Base-by-base conservation (phyloP, 139 green algal species). In the Trebouxia sp. region DNA sequence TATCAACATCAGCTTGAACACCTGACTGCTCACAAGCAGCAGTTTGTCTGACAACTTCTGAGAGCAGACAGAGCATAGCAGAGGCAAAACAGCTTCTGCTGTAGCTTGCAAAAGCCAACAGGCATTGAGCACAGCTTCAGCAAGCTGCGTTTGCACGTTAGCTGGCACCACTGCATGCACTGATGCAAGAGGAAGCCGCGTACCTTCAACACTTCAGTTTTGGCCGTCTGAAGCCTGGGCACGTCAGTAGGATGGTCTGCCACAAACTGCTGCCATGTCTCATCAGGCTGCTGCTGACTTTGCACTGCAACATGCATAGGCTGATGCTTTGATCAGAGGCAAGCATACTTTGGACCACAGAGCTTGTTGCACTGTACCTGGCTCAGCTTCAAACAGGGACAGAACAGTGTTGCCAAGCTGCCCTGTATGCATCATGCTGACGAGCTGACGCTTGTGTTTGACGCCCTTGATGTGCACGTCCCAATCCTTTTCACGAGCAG, bases 401-500 rank as follows among this genome's bases (percentile, higher is more conserved):
- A 72, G 32, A 42, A 72, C 32, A 6, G 0, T 72, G 15, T 72
- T 72, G 35, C 62, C 62, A 72, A 72, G 35, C 37, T 72, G 62
- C 6, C 62, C 62, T 12, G 62, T 72, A n/a, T 72, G 62, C 11
- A 72, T 32, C 11, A 72, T 28, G 35, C 62, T 72, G 10, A 72
- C 62, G n/a, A 72, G 62, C 62, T 72, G 62, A 32, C 62, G 62
- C 62, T 72, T 24, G 37, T 72, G 62, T 35, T 45, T 72, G 35
- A 30, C 24, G 26, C 62, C 62, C 62, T 12, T 30, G 3, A 45
- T 12, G 32, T 72, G 62, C 42, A 45, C 1, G 20, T 42, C 32
- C 62, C 62, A 72, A 15, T 72, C 62, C 3, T n/a, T 45, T 0
- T 45, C 62, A 45, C 15, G 62, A 72, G 62, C 32, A 43, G 32